Evolutionary conservation across 2,329 filamentous ascomycete species (phyloP), one percentile per base, ranked within the genome.

Genomic region (Penicillium rolfsii): DNA sequence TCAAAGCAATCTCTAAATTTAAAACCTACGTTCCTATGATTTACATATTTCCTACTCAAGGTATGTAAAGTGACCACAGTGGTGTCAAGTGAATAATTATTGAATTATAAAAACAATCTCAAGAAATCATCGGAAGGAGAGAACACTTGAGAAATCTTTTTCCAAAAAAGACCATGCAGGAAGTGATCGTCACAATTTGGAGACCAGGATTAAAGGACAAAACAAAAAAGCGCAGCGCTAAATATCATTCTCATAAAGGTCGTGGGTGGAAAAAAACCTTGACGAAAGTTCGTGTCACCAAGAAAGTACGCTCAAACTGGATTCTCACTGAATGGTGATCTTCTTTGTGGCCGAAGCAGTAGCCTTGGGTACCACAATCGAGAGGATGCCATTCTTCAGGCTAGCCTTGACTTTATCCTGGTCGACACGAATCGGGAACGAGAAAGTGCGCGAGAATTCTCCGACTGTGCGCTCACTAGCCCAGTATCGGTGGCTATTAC

Each of bases 321-420:
- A 6, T 16, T 7, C n/a, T 73, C 81, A 87, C 79, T 86, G 80
- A 63, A 88, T 83, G 60, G 76, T 79, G 68, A 88, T 85, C 75
- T 81, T 84, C 74, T 81, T 82, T 48, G 77, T 70, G 60, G 75
- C 73, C 6, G 80, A 77, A 12, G 80, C 78, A 59, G 79, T 73
- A 28, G 81, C 79, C 78, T 87, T 88, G 1, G 86, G 86, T 5
- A 88, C 81, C 7, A 82, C 68, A 49, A 88, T 80, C 57, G 77
- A 82, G 57, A 88, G 73, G 56, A 88, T 81, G 8, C 86, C 86
- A 67, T 88, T 82, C 78, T 84, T 87, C 73, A 88, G 71, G 54
- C 76, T 83, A n/a, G 86, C 86, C 75, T 82, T 85, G 67, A 88
- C 85, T n/a, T 74, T 77, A 35, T 88, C 85, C 70, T 87, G 85